Conservation (phyloP, 2,329 filamentous ascomycete genomes). For the Monilinia fructicola region DNA sequence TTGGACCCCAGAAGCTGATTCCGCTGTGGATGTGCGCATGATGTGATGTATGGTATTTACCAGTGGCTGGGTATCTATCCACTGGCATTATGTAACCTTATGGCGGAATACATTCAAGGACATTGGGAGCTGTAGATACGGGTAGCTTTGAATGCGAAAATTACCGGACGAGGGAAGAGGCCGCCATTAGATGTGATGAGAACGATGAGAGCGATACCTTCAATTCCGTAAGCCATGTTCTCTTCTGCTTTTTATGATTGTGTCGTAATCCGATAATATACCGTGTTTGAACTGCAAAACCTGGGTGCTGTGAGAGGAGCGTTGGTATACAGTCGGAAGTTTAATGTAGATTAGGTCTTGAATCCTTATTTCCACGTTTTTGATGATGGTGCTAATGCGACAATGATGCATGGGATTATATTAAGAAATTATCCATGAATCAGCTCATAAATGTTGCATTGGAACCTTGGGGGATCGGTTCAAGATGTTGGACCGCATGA, state of each 20-base stretch:
- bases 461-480: background rate
- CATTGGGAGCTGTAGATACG: background rate
- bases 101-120: background rate
- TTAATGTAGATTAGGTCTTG: background rate
- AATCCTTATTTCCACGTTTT: slow-evolving; percentile 1
- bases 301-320: background rate
- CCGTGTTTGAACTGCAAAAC: background rate
- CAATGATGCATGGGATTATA: background rate
- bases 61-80: background rate
- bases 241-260: no score
- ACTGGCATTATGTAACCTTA: background rate
- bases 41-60: background rate
- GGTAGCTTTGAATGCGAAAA: background rate
- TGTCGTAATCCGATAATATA: background rate
- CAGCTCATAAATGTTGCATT: background rate
- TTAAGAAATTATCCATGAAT: background rate
- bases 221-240: no score
- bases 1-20: background rate
- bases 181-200: background rate
- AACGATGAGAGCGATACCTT: no score
- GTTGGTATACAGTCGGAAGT: background rate
- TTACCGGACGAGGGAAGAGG: background rate
- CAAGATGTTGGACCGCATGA: background rate
- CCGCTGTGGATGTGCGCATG: background rate
- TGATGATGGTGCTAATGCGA: background rate